Conservation (phyloP, 129 eudicot genomes). For the Silybum marianum region DNA sequence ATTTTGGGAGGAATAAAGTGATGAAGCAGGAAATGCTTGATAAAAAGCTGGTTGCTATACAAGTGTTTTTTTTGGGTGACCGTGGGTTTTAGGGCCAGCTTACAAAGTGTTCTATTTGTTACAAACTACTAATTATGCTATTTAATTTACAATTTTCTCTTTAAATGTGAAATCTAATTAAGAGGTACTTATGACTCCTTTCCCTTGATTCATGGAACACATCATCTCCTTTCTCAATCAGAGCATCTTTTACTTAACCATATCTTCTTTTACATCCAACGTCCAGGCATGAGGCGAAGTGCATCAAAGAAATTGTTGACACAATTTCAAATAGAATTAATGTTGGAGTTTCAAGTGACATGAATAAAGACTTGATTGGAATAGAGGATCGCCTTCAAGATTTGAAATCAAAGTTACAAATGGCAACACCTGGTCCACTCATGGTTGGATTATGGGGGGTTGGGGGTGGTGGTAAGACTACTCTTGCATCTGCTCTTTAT, state of each 20-base stretch:
- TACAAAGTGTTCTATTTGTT: too few relatives aligned
- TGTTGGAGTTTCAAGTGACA: not conserved
- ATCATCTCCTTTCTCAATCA: not conserved
- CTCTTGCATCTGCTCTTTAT: conserved; percentile 23
- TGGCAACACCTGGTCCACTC: conserved; percentile 15
- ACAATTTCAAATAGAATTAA: not conserved
- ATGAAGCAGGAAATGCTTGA: too few relatives aligned
- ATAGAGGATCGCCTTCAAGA: conserved; percentile 8
- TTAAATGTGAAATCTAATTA: not conserved
- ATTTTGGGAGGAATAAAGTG: too few relatives aligned
- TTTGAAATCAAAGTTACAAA: not conserved
- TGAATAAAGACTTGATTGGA: not conserved
- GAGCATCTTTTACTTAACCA: not conserved
- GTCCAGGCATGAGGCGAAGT: not conserved
- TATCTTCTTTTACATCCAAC: not conserved
- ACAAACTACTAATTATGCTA: too few relatives aligned
- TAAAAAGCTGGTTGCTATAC: too few relatives aligned
- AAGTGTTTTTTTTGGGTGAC: too few relatives aligned
- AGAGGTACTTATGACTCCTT: too few relatives aligned
- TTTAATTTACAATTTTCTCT: too few relatives aligned
- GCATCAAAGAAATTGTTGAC: conserved; percentile 14
- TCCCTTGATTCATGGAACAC: too few relatives aligned
- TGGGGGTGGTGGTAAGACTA: conserved; percentile 36
- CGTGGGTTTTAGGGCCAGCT: too few relatives aligned
- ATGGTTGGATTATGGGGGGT: conserved; percentile 32